Percentiles rank a stretch among this genome's conserved stretches.
phyloP scores from a whole-genome alignment of 2,329 filamentous ascomycete species.

The Pestalotiopsis fici region DNA sequence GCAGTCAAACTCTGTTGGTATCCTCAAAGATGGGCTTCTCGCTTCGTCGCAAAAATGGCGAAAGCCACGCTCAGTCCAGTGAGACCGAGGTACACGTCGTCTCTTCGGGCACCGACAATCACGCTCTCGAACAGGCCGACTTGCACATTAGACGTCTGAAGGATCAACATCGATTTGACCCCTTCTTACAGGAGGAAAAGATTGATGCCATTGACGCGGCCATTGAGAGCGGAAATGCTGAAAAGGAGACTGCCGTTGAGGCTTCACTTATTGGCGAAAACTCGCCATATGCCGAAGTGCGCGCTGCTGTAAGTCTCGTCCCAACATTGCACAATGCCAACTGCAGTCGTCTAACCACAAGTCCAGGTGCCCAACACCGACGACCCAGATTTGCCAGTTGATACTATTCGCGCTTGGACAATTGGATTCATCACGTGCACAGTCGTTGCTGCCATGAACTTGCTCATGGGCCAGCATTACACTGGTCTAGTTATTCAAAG shows the following conservation, averaged over 20 bases:
- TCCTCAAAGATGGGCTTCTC: constrained; percentile 6
- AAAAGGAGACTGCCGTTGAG: constrained; percentile 58
- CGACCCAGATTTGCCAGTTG: constrained; percentile 55
- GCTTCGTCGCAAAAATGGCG: not conserved
- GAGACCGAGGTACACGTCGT: not conserved
- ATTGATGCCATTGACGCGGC: constrained; percentile 62
- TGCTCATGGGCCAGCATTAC: constrained; percentile 35
- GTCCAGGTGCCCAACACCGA: constrained; percentile 2
- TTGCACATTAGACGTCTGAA: constrained; percentile 1
- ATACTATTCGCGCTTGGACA: constrained; percentile 65
- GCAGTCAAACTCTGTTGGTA: not conserved
- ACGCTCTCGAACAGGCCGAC: not conserved
- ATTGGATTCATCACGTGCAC: constrained; percentile 64
- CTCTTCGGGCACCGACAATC: not conserved
- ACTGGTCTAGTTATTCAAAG: constrained; percentile 3
- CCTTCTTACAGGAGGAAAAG: constrained; percentile 55
- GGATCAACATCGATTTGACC: constrained; percentile 8
- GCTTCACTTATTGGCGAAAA: constrained; percentile 63
- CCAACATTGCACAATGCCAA: not conserved
- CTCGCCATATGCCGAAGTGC: constrained; percentile 69
- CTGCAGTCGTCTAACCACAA: not conserved
- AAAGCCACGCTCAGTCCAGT: not conserved
- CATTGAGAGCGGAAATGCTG: constrained; percentile 53
- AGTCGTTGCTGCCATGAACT: constrained; percentile 60
- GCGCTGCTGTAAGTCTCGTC: constrained; percentile 44